A percentile compares a stretch with the other conserved stretches of the same genome.
Conservation (phyloP, 78 protist genomes). For the Dictyostelium brefeldianum region DNA sequence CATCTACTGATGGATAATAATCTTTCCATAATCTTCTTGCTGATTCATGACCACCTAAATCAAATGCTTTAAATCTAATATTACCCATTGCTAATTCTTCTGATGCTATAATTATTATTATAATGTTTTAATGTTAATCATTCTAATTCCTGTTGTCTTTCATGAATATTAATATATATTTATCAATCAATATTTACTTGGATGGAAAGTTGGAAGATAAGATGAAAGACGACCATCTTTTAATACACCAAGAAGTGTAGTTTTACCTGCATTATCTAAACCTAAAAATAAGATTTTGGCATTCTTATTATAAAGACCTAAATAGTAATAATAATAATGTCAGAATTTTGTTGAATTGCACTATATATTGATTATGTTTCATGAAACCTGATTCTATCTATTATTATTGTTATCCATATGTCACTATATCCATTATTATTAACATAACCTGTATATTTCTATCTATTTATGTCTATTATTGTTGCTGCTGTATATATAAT, state of each 20-base stretch:
- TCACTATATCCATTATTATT: no score
- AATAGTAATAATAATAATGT: no score
- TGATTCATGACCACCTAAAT: constrained; percentile 99
- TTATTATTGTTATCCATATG: background rate
- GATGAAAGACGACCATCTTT: constrained; percentile 93
- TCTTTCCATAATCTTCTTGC: constrained; percentile 97
- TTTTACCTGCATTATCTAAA: constrained; percentile 99
- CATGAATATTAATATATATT: background rate
- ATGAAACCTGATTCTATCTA: background rate
- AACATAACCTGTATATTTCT: no score
- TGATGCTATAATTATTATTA: constrained; percentile 60
- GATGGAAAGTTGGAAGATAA: constrained; percentile 95
- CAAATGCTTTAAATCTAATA: constrained; percentile 95
- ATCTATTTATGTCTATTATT: background rate
- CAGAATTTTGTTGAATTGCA: background rate
- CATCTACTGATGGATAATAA: constrained; percentile 96
- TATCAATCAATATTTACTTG: constrained; percentile 86
- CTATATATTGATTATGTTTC: background rate
- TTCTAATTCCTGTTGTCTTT: background rate
- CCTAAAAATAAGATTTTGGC: constrained; percentile 99
- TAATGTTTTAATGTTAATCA: background rate
- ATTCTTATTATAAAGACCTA: constrained; percentile 95
- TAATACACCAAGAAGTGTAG: constrained; percentile 98
- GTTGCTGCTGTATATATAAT: background rate
- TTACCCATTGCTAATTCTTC: constrained; percentile 97